A percentile compares a stretch with the other conserved stretches of the same genome.
Conservation (phyloP, 1,284 basidiomycete genomes). For the Leucoagaricus sp. region DNA sequence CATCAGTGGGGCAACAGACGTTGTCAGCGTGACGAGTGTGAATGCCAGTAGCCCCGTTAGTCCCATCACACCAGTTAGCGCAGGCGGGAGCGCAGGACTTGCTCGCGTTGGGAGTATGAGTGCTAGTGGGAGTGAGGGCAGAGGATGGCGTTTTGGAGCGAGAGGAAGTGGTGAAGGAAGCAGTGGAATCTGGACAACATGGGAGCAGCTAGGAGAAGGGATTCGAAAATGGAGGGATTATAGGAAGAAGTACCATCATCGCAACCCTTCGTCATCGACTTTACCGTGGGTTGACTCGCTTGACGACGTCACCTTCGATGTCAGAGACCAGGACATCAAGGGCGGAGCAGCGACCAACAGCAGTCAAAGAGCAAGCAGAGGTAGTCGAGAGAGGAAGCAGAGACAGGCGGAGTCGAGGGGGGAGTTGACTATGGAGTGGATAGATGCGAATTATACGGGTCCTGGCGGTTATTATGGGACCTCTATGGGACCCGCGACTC, state of each 20-base stretch:
- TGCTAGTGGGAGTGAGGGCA: neutral
- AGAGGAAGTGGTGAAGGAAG: neutral
- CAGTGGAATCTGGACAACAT: conserved; percentile 5
- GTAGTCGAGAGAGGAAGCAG: neutral
- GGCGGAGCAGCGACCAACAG: neutral
- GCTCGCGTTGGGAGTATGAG: neutral
- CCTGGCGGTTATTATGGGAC: conserved; percentile 11
- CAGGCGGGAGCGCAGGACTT: conserved; percentile 8
- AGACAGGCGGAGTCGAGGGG: conserved; percentile 10
- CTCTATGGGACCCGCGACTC: conserved; percentile 8
- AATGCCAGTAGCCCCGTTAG: conserved; percentile 32
- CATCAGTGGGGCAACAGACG: conserved; percentile 43
- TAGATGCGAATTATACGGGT: conserved; percentile 11
- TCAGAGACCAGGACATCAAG: conserved; percentile 36
- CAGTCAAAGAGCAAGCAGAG: too few relatives aligned
- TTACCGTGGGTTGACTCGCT: conserved; percentile 29
- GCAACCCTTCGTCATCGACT: conserved; percentile 5
- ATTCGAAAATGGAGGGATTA: conserved; percentile 2
- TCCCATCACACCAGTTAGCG: conserved; percentile 20
- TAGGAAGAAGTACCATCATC: conserved; percentile 4
- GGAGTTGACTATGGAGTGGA: conserved; percentile 13
- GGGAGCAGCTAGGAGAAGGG: conserved; percentile 16
- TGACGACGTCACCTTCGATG: conserved; percentile 54
- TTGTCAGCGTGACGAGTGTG: conserved; percentile 55
- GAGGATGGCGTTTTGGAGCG: neutral